These are phyloP conservation scores for Earliella scabrosa DNA, from an alignment of 1,284 basidiomycete species.

Conservation along the genomic window DNA sequence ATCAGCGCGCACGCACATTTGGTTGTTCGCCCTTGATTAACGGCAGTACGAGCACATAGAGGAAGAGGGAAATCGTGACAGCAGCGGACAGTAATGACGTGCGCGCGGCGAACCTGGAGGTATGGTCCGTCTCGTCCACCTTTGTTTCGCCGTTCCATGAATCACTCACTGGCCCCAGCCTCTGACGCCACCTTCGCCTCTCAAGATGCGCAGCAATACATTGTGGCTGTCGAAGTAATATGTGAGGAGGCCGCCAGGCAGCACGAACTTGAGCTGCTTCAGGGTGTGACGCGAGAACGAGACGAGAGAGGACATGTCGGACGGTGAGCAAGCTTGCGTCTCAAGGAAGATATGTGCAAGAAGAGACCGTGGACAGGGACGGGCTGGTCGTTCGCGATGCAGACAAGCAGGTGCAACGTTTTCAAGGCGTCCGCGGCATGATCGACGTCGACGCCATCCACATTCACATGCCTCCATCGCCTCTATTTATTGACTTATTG, in stretches of 20 bases:
- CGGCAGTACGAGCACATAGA: constrained; percentile 70
- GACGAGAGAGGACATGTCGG: constrained; percentile 21
- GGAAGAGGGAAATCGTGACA: constrained; percentile 66
- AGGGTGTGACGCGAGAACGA: constrained; percentile 52
- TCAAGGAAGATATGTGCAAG: neutral
- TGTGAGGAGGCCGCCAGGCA: constrained; percentile 66
- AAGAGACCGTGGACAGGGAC: neutral
- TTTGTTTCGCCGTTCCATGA: neutral
- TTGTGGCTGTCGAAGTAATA: constrained; percentile 60
- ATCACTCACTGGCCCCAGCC: constrained; percentile 57
- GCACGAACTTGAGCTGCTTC: constrained; percentile 72
- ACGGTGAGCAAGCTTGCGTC: neutral
- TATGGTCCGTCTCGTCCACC: constrained; percentile 41
- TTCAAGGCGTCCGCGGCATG: neutral
- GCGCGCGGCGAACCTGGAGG: constrained; percentile 44
- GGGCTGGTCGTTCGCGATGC: neutral
- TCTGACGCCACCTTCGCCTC: constrained; percentile 33
- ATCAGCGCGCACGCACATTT: constrained; percentile 52
- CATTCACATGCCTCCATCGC: constrained; percentile 4
- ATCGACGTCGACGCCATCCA: neutral
- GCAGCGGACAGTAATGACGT: constrained; percentile 44
- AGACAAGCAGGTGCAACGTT: neutral
- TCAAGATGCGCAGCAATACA: constrained; percentile 50
- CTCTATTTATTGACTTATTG: neutral
- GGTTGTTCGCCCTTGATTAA: constrained; percentile 66